A percentile compares a stretch with the other conserved stretches of the same genome.
phyloP scores from a whole-genome alignment of 2,329 filamentous ascomycete species.

The Neonectria hederae region DNA sequence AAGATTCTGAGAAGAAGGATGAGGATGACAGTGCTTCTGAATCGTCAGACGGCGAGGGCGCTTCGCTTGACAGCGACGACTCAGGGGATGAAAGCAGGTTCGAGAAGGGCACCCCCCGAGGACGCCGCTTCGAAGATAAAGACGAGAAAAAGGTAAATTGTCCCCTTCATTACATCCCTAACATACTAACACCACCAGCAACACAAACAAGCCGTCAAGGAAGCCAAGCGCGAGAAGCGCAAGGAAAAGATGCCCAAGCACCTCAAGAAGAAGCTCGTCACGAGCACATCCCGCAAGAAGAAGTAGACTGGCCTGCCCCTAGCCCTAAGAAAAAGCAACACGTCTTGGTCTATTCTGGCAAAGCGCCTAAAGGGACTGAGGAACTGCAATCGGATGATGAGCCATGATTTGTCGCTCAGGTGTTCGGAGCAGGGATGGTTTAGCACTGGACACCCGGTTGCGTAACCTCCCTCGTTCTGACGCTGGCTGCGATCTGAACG shows the following conservation, averaged over 20 bases:
- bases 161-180: background rate
- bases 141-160: constrained; percentile 78
- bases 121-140: constrained; percentile 90
- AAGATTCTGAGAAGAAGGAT: constrained; percentile 51
- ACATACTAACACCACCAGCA: constrained; percentile 48
- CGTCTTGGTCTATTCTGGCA: background rate
- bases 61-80: constrained; percentile 54
- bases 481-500: constrained; percentile 51
- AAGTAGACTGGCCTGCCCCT: constrained; percentile 54
- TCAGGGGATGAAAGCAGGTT: constrained; percentile 64
- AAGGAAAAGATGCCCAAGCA: constrained; percentile 97
- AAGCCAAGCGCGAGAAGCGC: constrained; percentile 92
- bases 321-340: background rate
- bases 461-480: constrained; percentile 53
- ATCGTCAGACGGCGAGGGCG: constrained; percentile 60
- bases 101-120: constrained; percentile 75
- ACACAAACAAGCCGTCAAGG: constrained; percentile 92
- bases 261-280: constrained; percentile 88
- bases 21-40: constrained; percentile 48
- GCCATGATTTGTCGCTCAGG: constrained; percentile 48
- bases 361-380: constrained; percentile 7
- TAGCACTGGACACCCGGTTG: constrained; percentile 33
- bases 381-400: constrained; percentile 59
- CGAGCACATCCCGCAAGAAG: constrained; percentile 69
- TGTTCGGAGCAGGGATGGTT: constrained; percentile 40